Evolutionary conservation across 2,329 filamentous ascomycete genomes (phyloP).

Genomic region (Ascochyta koolunga): DNA sequence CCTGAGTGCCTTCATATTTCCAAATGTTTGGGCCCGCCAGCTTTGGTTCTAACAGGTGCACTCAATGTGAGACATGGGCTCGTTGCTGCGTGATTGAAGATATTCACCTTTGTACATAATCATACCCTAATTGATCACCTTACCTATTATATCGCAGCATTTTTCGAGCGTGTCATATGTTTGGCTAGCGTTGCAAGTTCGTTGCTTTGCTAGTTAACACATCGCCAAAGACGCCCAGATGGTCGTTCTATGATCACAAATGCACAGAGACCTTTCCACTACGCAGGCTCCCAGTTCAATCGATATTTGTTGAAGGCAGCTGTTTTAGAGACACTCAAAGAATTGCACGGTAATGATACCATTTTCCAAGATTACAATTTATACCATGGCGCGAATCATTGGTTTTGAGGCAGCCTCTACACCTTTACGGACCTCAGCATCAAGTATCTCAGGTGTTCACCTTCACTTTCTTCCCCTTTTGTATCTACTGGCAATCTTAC

Average conservation of each 20-base stretch:
- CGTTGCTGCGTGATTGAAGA: background rate
- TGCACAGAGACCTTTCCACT: too few species aligned
- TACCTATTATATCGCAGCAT: background rate
- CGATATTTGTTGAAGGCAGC: too few species aligned
- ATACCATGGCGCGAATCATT: too few species aligned
- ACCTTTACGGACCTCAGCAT: background rate
- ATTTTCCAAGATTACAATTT: too few species aligned
- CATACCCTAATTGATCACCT: background rate
- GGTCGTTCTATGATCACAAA: too few species aligned
- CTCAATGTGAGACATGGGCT: background rate
- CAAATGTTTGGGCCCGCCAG: background rate
- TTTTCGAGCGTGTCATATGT: background rate
- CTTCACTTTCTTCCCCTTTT: background rate
- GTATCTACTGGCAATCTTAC: background rate
- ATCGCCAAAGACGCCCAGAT: too few species aligned
- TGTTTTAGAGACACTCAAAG: too few species aligned
- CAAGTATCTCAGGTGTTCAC: background rate
- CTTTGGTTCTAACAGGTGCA: background rate
- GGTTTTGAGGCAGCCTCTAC: background rate
- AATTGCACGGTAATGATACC: too few species aligned
- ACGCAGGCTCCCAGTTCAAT: too few species aligned
- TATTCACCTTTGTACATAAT: constrained; percentile 2
- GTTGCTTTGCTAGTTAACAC: background rate
- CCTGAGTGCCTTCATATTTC: background rate
- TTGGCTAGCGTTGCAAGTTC: background rate